phyloP scores from a whole-genome alignment of 352 stramenopile species.

The Globisporangium echinulatum region DNA sequence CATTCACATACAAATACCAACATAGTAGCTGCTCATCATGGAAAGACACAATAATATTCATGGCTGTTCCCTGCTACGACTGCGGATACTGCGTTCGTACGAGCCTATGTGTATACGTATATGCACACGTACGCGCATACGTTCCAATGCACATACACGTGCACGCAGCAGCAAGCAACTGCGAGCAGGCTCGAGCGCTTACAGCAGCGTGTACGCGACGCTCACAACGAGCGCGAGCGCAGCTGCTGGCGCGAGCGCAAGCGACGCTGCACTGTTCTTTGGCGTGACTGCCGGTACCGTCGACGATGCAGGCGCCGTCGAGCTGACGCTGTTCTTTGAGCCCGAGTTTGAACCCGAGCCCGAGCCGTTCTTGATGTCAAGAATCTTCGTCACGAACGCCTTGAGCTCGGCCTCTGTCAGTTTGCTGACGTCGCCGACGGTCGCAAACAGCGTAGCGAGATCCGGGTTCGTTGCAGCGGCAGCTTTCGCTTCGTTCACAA shows the following conservation, averaged over 20 bases:
- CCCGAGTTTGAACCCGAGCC: conserved; percentile 1
- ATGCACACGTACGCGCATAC: background rate
- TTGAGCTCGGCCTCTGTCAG: conserved; percentile 8
- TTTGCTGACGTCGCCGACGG: conserved; percentile 7
- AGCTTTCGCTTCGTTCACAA: conserved; percentile 11
- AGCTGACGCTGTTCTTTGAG: background rate
- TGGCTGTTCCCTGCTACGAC: too few relatives aligned
- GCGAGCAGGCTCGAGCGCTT: background rate
- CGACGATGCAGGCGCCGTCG: conserved; percentile 1
- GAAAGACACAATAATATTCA: too few relatives aligned
- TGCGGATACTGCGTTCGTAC: too few relatives aligned
- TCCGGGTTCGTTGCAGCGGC: conserved; percentile 7
- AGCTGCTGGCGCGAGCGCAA: conserved; percentile 6
- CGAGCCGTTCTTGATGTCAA: conserved; percentile 2
- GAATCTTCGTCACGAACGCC: conserved; percentile 5
- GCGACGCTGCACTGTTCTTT: background rate
- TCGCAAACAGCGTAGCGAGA: conserved; percentile 10
- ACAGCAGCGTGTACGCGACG: conserved; percentile 7
- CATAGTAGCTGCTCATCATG: too few relatives aligned
- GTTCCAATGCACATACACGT: background rate
- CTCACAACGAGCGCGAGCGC: conserved; percentile 1
- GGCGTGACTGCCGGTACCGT: background rate
- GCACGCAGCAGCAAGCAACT: background rate
- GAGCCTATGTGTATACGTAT: too few relatives aligned
- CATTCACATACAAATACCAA: too few relatives aligned